Conservation (phyloP, 202 grass and related monocot species). For the Brachypodium distachyon region DNA sequence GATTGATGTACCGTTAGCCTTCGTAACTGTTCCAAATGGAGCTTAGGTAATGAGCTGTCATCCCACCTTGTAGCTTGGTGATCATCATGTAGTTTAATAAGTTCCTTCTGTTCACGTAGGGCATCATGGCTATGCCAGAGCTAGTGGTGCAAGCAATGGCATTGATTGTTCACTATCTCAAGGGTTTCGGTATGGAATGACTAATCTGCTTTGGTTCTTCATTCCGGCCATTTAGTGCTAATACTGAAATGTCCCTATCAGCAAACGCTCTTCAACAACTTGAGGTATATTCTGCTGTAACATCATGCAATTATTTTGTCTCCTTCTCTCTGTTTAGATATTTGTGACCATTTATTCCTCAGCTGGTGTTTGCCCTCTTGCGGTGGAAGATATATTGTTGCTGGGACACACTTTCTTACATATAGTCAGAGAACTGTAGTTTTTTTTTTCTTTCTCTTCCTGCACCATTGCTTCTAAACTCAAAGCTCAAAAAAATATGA, state of each 20-base stretch:
- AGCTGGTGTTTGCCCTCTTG: background rate
- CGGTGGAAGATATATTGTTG: background rate
- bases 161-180: slow-evolving; percentile 55
- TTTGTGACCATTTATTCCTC: background rate
- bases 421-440: background rate
- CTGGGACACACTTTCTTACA: background rate
- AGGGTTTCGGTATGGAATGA: slow-evolving; percentile 77
- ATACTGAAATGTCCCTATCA: slow-evolving; percentile 75
- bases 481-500: background rate
- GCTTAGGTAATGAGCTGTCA: background rate
- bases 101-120: slow-evolving; percentile 34
- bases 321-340: background rate
- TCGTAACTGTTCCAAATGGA: background rate
- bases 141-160: slow-evolving; percentile 82
- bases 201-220: slow-evolving; percentile 76
- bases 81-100: slow-evolving; percentile 10
- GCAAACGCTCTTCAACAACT: slow-evolving; percentile 93
- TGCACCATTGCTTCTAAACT: background rate
- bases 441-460: background rate
- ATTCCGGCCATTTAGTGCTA: slow-evolving; percentile 55
- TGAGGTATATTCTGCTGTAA: slow-evolving; percentile 44
- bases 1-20: slow-evolving; percentile 53
- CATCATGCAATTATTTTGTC: background rate
- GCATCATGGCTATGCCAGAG: slow-evolving; percentile 69
- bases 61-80: background rate